These are phyloP conservation scores for Nectriaceae sp. DNA, from an alignment of 2,329 filamentous ascomycete genomes.

Conservation along the genomic window DNA sequence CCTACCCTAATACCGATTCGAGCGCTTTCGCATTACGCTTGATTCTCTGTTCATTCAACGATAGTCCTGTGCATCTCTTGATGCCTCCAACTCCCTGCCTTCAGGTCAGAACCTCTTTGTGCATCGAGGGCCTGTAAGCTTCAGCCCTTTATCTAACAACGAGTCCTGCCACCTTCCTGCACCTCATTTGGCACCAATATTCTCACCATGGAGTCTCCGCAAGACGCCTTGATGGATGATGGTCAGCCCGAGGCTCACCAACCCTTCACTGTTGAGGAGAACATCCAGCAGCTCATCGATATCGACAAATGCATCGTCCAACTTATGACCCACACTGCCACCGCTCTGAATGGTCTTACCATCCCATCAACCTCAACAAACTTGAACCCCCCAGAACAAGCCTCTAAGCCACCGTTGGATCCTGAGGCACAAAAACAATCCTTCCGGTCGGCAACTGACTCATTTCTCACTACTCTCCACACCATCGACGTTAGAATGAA, in stretches of 20 bases:
- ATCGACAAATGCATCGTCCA: slow-evolving; percentile 65
- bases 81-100: no score
- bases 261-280: slow-evolving; percentile 73
- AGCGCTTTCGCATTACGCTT: no score
- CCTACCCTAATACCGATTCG: no score
- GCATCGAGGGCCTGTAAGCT: no score
- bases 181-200: no score
- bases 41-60: no score
- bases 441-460: slow-evolving; percentile 61
- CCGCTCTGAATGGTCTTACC: slow-evolving; percentile 48
- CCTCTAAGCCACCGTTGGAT: slow-evolving; percentile 33
- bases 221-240: slow-evolving; percentile 33
- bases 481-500: slow-evolving; percentile 74
- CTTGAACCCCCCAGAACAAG: slow-evolving; percentile 5
- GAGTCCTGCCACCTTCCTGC: no score
- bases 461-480: slow-evolving; percentile 74
- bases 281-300: slow-evolving; percentile 76
- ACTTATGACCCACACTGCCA: slow-evolving; percentile 47
- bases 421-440: slow-evolving; percentile 54
- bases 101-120: no score
- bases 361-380: slow-evolving; percentile 26
- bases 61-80: no score
- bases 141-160: no score
- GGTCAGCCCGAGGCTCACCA: slow-evolving; percentile 36
- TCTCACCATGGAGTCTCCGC: slow-evolving; percentile 37